Conservation (phyloP, 768 basidiomycete species). For the Suillus lakei region DNA sequence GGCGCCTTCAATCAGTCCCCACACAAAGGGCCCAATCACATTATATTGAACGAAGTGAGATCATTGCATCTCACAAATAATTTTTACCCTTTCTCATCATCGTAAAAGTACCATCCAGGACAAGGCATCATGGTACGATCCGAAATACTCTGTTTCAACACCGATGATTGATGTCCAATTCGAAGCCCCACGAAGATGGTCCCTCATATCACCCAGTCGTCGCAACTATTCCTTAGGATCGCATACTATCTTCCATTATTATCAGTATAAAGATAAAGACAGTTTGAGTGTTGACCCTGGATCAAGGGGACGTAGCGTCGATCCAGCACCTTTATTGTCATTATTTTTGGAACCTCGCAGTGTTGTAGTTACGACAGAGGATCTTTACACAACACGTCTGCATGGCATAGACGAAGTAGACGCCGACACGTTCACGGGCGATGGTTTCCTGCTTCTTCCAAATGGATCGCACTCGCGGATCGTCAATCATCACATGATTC, state of each 20-base stretch:
- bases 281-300: conserved; percentile 22
- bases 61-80: conserved; percentile 7
- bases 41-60: conserved; percentile 84
- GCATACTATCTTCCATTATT: conserved; percentile 84
- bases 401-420: conserved; percentile 77
- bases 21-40: conserved; percentile 79
- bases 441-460: conserved; percentile 27
- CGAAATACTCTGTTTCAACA: conserved; percentile 14
- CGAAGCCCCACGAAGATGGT: conserved; percentile 91
- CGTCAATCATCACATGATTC: conserved; percentile 63
- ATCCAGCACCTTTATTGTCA: conserved; percentile 67
- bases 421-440: conserved; percentile 49
- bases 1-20: conserved; percentile 67
- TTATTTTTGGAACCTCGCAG: conserved; percentile 87
- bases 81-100: conserved; percentile 19
- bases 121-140: conserved; percentile 89
- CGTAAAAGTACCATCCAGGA: conserved; percentile 73
- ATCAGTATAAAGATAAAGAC: conserved; percentile 54
- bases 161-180: conserved; percentile 2
- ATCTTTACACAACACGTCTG: conserved; percentile 72
- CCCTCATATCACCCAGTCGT: conserved; percentile 88
- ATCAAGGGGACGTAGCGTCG: conserved; percentile 56
- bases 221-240: conserved; percentile 90
- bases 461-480: conserved; percentile 41
- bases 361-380: conserved; percentile 72